Conservation (phyloP, 371 early-diverging fungal species). For the Massospora cicadina region DNA sequence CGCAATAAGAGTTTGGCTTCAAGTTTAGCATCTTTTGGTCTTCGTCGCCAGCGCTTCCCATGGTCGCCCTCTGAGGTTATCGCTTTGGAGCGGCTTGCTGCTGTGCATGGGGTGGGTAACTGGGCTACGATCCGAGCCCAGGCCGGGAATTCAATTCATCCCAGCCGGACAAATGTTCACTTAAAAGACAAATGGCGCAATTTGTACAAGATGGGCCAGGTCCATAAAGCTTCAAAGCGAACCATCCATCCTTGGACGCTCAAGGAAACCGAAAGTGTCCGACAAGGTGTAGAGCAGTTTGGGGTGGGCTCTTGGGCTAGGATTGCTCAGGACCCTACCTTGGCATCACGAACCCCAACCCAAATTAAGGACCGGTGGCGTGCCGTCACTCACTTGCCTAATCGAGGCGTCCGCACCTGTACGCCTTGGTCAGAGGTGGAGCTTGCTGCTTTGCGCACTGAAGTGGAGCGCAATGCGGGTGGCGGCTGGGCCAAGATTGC, state of each 20-base stretch:
- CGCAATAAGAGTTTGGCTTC: background rate
- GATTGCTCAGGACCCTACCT: background rate
- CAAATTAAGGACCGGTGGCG: background rate
- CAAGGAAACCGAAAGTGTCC: background rate
- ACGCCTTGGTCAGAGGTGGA: background rate
- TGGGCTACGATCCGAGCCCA: background rate
- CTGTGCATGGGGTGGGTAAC: background rate
- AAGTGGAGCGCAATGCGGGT: background rate
- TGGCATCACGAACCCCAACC: background rate
- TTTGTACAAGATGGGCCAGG: background rate
- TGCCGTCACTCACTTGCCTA: background rate
- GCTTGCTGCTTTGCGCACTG: background rate
- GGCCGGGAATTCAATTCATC: background rate
- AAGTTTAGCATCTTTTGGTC: background rate
- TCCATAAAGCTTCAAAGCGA: background rate
- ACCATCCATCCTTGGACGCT: background rate
- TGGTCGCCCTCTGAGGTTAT: background rate
- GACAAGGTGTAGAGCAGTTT: background rate
- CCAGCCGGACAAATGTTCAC: background rate
- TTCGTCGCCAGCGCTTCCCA: background rate
- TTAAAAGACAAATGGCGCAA: background rate
- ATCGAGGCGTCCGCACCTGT: background rate
- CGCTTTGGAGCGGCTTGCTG: background rate
- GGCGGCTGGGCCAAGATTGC: background rate
- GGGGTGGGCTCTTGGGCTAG: background rate